These are phyloP conservation scores for Dactylellina haptotyla DNA, from an alignment of 2,329 filamentous ascomycete species.

Conservation along the genomic window DNA sequence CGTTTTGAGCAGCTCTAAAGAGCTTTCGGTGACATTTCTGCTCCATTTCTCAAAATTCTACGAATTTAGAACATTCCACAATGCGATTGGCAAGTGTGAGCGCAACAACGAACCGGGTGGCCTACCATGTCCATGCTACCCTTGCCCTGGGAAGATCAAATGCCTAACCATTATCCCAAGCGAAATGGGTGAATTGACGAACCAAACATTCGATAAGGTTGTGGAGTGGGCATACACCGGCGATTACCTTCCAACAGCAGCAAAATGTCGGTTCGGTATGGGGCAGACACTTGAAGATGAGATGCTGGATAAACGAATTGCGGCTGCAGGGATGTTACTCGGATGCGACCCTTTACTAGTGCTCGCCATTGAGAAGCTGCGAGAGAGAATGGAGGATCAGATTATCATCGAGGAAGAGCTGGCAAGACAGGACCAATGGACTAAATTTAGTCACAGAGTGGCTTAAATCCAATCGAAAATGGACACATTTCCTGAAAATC, in stretches of 20 bases:
- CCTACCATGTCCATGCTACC: background rate
- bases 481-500: too few relatives aligned
- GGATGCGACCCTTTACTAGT: background rate
- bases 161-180: conserved; percentile 25
- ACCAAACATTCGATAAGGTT: conserved; percentile 9
- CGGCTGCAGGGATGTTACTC: conserved; percentile 14
- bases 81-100: background rate
- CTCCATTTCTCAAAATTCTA: conserved; percentile 20
- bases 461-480: too few relatives aligned
- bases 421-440: background rate
- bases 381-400: conserved; percentile 10
- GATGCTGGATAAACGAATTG: conserved; percentile 24
- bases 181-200: conserved; percentile 1
- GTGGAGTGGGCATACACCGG: conserved; percentile 28
- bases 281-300: background rate
- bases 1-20: background rate
- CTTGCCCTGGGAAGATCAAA: conserved; percentile 19
- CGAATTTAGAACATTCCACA: conserved; percentile 1
- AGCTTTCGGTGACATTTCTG: conserved; percentile 18
- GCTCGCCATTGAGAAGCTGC: conserved; percentile 13
- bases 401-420: background rate
- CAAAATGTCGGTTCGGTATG: background rate
- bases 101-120: background rate
- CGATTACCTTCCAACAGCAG: background rate
- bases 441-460: too few relatives aligned